A percentile compares a stretch with the other conserved stretches of the same genome.
Evolutionary conservation across 768 basidiomycete species (phyloP).

Genomic region (Lentinula sp.): DNA sequence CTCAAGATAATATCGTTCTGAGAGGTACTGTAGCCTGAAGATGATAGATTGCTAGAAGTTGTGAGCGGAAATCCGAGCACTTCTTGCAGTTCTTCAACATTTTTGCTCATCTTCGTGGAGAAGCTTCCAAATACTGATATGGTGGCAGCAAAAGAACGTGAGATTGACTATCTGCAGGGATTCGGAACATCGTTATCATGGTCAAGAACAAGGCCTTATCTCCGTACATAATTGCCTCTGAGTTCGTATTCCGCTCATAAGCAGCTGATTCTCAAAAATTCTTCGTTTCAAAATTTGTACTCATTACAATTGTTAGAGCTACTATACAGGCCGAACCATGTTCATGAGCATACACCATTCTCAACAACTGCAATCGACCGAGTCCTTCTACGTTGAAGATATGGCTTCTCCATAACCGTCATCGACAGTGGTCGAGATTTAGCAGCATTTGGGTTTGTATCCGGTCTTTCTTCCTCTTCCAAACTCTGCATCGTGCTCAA

Average conservation of each 20-base stretch:
- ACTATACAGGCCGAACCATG: not conserved
- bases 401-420: not conserved
- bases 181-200: not conserved
- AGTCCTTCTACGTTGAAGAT: not conserved
- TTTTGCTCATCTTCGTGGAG: not conserved
- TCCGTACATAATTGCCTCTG: no score
- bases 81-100: not conserved
- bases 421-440: not conserved
- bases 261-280: not conserved
- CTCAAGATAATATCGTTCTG: not conserved
- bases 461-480: not conserved
- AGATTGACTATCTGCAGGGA: not conserved
- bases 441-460: no score
- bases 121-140: not conserved
- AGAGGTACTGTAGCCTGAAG: not conserved
- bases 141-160: not conserved
- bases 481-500: not conserved
- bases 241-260: no score
- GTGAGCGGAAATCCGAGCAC: not conserved
- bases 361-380: not conserved
- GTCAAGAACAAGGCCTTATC: not conserved
- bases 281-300: not conserved
- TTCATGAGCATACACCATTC: not conserved
- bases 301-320: no score
- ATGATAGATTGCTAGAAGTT: not conserved